Evolutionary conservation across 169 alveolate species (phyloP).

Genomic region (Plasmodium adleri): DNA sequence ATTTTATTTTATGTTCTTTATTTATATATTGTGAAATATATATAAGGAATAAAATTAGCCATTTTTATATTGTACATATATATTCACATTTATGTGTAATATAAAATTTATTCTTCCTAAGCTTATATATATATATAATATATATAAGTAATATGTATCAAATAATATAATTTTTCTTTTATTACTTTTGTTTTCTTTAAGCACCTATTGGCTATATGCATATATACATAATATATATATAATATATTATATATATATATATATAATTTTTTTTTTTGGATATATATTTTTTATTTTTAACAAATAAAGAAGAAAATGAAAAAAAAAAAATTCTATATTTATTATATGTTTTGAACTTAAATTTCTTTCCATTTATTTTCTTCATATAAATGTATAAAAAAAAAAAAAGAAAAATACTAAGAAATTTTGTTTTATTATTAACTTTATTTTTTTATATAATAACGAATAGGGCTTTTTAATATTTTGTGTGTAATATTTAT

Average conservation of each 20-base stretch:
- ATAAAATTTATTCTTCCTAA: slow-evolving; percentile 13
- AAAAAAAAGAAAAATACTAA: neutral
- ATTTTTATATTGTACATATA: slow-evolving; percentile 28
- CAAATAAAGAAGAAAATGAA: neutral
- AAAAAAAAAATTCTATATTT: neutral
- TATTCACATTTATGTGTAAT: slow-evolving; percentile 23
- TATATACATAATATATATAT: no score
- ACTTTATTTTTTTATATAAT: neutral
- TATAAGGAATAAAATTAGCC: slow-evolving; percentile 45
- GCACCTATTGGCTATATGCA: slow-evolving; percentile 35
- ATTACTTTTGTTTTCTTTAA: neutral
- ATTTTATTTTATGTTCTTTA: slow-evolving; percentile 11
- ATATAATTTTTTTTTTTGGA: no score
- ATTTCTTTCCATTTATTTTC: no score
- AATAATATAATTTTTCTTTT: no score
- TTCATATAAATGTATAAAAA: no score
- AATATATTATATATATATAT: no score
- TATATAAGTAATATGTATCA: neutral
- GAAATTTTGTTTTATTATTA: neutral
- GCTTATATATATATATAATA: slow-evolving; percentile 5
- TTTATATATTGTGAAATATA: neutral
- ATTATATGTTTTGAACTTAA: no score
- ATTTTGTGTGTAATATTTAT: slow-evolving; percentile 1
- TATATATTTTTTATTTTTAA: slow-evolving; percentile 16
- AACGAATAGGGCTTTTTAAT: neutral